A percentile compares a stretch with the other conserved stretches of the same genome.
phyloP scores from a whole-genome alignment of 345 rosid species.

The Eutrema japonicum region DNA sequence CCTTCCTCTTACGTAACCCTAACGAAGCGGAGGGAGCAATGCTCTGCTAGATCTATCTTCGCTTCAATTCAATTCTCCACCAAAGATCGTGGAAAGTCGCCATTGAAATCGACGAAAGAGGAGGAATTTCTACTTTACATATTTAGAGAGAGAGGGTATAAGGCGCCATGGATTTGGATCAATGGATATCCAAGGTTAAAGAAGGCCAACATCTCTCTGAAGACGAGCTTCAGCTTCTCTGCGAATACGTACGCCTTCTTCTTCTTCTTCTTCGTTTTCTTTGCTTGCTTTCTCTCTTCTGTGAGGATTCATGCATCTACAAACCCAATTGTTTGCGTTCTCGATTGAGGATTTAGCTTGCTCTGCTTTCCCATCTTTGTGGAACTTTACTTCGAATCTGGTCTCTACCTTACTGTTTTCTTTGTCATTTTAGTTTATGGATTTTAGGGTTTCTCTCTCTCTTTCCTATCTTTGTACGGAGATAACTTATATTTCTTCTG shows the following conservation, averaged over 20 bases:
- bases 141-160: conserved; percentile 1
- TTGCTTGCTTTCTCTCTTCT: not conserved
- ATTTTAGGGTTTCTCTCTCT: conserved; percentile 27
- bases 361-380: conserved; percentile 13
- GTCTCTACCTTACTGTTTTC: conserved; percentile 7
- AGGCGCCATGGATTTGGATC: conserved; percentile 90
- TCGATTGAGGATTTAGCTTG: conserved; percentile 3
- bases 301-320: conserved; percentile 1
- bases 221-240: conserved; percentile 97
- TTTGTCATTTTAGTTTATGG: conserved; percentile 7
- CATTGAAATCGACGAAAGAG: conserved; percentile 18
- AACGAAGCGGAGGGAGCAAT: conserved; percentile 44
- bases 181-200: conserved; percentile 95
- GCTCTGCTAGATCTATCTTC: conserved; percentile 45
- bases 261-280: not conserved
- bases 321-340: not conserved
- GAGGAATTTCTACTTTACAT: conserved; percentile 12
- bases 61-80: conserved; percentile 29
- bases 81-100: conserved; percentile 19
- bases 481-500: conserved; percentile 13
- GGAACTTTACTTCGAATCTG: conserved; percentile 32
- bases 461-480: not conserved
- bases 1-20: conserved; percentile 40
- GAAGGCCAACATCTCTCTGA: conserved; percentile 93
- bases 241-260: conserved; percentile 72